phyloP scores from a whole-genome alignment of 495 filamentous ascomycete genomes.

The Trichoderma reesei region DNA sequence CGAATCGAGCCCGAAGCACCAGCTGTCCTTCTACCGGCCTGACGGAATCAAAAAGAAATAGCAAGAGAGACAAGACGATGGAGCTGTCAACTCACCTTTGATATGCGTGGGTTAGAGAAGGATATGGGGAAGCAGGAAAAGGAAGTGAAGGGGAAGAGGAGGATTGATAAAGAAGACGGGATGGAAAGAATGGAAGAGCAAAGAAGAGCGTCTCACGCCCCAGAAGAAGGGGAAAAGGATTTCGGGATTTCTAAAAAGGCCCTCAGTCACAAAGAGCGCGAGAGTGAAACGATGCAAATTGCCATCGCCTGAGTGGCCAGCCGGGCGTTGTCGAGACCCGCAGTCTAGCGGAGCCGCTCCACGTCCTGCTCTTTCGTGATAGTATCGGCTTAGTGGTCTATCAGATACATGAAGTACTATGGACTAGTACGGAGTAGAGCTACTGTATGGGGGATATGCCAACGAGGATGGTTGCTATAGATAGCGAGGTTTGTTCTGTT shows the following conservation, averaged over 20 bases:
- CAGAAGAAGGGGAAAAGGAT: not conserved
- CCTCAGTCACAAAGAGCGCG: not conserved
- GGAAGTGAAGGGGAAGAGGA: not conserved
- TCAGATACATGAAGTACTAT: too few species aligned
- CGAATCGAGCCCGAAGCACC: not conserved
- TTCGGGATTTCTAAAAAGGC: not conserved
- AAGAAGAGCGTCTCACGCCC: not conserved
- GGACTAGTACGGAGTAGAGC: not conserved
- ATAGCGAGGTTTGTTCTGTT: too few species aligned
- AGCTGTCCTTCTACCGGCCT: not conserved
- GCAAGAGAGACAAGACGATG: not conserved
- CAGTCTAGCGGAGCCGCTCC: not conserved
- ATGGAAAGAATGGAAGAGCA: not conserved
- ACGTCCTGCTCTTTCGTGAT: not conserved
- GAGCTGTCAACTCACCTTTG: not conserved
- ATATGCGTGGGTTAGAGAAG: not conserved
- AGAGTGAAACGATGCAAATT: constrained; percentile 1
- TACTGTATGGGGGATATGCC: not conserved
- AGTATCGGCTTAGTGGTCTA: not conserved
- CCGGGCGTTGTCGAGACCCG: not conserved
- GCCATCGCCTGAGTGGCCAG: constrained; percentile 3
- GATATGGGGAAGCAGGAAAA: not conserved
- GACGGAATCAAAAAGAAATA: too few species aligned
- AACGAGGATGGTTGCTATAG: too few species aligned
- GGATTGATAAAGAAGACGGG: not conserved